These are phyloP conservation scores for Tylopilus balloui DNA, from an alignment of 768 basidiomycete species.

Conservation along the genomic window DNA sequence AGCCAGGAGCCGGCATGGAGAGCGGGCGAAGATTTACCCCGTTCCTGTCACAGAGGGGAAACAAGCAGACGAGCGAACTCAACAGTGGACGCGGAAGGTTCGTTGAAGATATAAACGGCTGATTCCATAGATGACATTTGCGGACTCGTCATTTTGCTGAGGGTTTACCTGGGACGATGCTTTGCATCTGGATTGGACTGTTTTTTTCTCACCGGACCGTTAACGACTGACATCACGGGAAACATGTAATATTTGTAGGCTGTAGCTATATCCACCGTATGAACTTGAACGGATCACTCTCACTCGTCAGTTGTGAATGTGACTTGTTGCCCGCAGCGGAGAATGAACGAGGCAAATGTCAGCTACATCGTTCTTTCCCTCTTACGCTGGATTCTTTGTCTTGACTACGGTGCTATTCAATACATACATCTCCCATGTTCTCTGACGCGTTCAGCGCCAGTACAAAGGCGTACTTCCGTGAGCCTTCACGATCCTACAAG, in stretches of 20 bases:
- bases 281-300: too few species aligned
- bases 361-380: too few species aligned
- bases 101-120: slow-evolving; percentile 32
- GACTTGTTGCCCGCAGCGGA: too few species aligned
- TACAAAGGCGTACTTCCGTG: slow-evolving; percentile 34
- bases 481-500: slow-evolving; percentile 38
- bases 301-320: too few species aligned
- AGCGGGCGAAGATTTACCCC: slow-evolving; percentile 28
- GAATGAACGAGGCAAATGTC: too few species aligned
- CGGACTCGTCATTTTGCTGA: neutral
- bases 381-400: too few species aligned
- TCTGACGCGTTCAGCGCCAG: slow-evolving; percentile 28
- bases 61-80: slow-evolving; percentile 19
- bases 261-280: neutral
- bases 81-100: slow-evolving; percentile 34
- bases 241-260: too few species aligned
- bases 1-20: slow-evolving; percentile 51
- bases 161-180: too few species aligned
- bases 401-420: neutral
- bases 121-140: neutral
- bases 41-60: slow-evolving; percentile 14
- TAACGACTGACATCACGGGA: too few species aligned
- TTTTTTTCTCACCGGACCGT: too few species aligned
- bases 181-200: too few species aligned
- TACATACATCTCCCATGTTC: neutral